These are phyloP conservation scores for Pseudocercospora musae DNA, from an alignment of 2,329 filamentous ascomycete species.

Conservation along the genomic window DNA sequence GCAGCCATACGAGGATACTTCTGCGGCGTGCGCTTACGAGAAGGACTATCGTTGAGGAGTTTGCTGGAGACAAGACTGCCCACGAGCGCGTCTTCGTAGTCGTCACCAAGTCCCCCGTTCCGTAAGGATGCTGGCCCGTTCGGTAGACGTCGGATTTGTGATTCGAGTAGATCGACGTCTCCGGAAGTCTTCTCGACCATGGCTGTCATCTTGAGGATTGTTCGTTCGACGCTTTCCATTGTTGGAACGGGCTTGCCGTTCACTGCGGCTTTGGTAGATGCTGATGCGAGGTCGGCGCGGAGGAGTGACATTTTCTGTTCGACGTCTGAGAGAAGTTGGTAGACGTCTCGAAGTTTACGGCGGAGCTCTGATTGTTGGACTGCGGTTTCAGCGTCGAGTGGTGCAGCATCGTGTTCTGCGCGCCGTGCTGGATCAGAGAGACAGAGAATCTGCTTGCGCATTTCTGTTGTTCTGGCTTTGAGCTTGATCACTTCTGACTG, in stretches of 20 bases:
- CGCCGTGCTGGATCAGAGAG: slow-evolving; percentile 65
- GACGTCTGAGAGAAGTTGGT: slow-evolving; percentile 69
- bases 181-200: slow-evolving; percentile 90
- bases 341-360: slow-evolving; percentile 68
- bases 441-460: slow-evolving; percentile 70
- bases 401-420: slow-evolving; percentile 64
- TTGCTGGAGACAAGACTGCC: slow-evolving; percentile 28
- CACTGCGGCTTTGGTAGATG: slow-evolving; percentile 23
- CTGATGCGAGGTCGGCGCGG: slow-evolving; percentile 69
- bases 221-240: slow-evolving; percentile 86
- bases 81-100: slow-evolving; percentile 36
- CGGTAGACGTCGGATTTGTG: slow-evolving; percentile 71
- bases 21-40: slow-evolving; percentile 38
- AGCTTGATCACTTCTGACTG: slow-evolving; percentile 70
- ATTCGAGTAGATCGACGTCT: slow-evolving; percentile 86
- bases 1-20: slow-evolving; percentile 27
- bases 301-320: slow-evolving; percentile 79
- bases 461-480: slow-evolving; percentile 70
- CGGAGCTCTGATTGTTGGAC: slow-evolving; percentile 81
- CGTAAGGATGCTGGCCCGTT: slow-evolving; percentile 30
- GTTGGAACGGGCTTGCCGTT: slow-evolving; percentile 60
- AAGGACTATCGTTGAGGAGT: slow-evolving; percentile 30
- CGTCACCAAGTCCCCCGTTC: slow-evolving; percentile 23
- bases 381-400: slow-evolving; percentile 79
- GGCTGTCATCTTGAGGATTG: slow-evolving; percentile 85